A percentile compares a stretch with the other conserved stretches of the same genome.
Evolutionary conservation across 2,329 filamentous ascomycete species (phyloP).

Genomic region (Gnomoniopsis smithogilvyi): DNA sequence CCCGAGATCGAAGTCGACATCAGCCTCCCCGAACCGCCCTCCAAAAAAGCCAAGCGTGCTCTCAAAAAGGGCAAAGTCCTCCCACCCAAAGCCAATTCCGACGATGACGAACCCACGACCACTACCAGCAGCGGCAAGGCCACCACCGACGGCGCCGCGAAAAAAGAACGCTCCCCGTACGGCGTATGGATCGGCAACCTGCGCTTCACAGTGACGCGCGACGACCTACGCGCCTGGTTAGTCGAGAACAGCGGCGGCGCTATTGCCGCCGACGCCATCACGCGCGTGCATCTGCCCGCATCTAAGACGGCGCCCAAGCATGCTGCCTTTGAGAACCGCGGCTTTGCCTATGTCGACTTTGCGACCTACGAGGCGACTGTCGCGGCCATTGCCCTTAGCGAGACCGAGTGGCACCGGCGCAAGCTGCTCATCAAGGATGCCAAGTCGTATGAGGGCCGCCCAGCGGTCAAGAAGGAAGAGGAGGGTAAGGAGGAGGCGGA

Average conservation of each 20-base stretch:
- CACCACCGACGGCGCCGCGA: slow-evolving; percentile 35
- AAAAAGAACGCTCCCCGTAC: slow-evolving; percentile 67
- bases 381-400: slow-evolving; percentile 81
- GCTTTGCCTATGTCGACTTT: slow-evolving; percentile 97
- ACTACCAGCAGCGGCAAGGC: slow-evolving; percentile 31
- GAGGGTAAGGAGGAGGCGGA: slow-evolving; percentile 25
- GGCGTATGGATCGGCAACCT: slow-evolving; percentile 97
- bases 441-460: slow-evolving; percentile 86
- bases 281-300: slow-evolving; percentile 76
- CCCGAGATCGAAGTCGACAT: slow-evolving; percentile 89
- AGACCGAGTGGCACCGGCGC: slow-evolving; percentile 72
- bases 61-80: slow-evolving; percentile 78
- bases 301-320: slow-evolving; percentile 36
- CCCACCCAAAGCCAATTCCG: slow-evolving; percentile 40
- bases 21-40: slow-evolving; percentile 84
- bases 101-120: slow-evolving; percentile 35
- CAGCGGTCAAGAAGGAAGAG: slow-evolving; percentile 53
- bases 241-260: slow-evolving; percentile 64
- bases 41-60: slow-evolving; percentile 86
- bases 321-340: slow-evolving; percentile 67
- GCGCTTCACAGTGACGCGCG: slow-evolving; percentile 74
- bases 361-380: slow-evolving; percentile 65
- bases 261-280: slow-evolving; percentile 69
- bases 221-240: slow-evolving; percentile 77
- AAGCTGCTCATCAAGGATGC: slow-evolving; percentile 91